Conservation (phyloP, 1,284 basidiomycete species). For the Ceratobasidium sp. region DNA sequence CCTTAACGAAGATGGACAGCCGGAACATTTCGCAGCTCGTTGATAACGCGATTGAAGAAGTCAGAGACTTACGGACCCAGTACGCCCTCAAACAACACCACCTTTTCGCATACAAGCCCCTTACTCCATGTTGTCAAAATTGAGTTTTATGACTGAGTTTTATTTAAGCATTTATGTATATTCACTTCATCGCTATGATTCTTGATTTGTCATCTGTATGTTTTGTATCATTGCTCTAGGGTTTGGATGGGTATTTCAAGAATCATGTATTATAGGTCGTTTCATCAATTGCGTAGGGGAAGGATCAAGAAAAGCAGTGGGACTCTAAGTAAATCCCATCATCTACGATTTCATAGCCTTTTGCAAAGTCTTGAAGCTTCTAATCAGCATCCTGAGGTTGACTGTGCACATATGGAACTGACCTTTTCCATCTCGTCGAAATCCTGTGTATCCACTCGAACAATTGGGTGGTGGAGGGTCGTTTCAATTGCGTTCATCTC, state of each 20-base stretch:
- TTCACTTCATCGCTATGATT: not conserved
- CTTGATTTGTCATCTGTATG: not conserved
- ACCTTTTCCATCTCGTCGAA: slow-evolving; percentile 91
- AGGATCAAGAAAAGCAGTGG: too few relatives aligned
- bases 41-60: slow-evolving; percentile 11
- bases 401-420: slow-evolving; percentile 22
- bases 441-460: slow-evolving; percentile 82
- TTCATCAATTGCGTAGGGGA: not conserved
- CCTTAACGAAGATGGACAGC: not conserved
- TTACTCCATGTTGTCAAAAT: not conserved
- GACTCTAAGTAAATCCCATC: not conserved
- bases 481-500: slow-evolving; percentile 88
- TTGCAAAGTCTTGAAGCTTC: slow-evolving; percentile 22
- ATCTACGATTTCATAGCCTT: slow-evolving; percentile 34
- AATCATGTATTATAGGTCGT: slow-evolving; percentile 31
- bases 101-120: slow-evolving; percentile 15
- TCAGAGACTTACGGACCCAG: slow-evolving; percentile 16
- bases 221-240: not conserved
- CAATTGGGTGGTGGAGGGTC: slow-evolving; percentile 75
- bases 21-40: not conserved
- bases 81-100: slow-evolving; percentile 26
- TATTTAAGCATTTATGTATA: not conserved
- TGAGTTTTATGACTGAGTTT: not conserved
- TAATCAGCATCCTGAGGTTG: not conserved
- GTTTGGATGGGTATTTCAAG: slow-evolving; percentile 11